phyloP scores from a whole-genome alignment of 768 basidiomycete genomes.

The Hericium rajendrae region DNA sequence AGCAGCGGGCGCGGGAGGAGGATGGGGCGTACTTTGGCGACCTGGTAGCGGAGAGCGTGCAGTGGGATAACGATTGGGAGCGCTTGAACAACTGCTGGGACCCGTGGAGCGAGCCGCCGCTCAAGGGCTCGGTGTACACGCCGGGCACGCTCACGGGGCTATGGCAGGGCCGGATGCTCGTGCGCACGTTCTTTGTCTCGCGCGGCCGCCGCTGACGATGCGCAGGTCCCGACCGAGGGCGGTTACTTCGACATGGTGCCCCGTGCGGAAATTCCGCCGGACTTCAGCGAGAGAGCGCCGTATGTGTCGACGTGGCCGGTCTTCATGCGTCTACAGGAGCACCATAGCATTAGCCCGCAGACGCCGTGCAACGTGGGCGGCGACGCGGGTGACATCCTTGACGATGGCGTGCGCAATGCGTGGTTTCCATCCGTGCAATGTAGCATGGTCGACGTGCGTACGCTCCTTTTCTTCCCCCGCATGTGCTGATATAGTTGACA shows the following conservation, averaged over 20 bases:
- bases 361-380: slow-evolving; percentile 20
- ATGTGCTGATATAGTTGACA: background rate
- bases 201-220: slow-evolving; percentile 1
- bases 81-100: slow-evolving; percentile 39
- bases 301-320: slow-evolving; percentile 38
- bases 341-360: slow-evolving; percentile 36
- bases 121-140: slow-evolving; percentile 30
- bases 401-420: slow-evolving; percentile 32
- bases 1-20: slow-evolving; percentile 18
- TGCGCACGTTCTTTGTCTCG: slow-evolving; percentile 22
- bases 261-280: slow-evolving; percentile 15
- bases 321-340: slow-evolving; percentile 52
- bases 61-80: slow-evolving; percentile 52
- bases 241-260: slow-evolving; percentile 22
- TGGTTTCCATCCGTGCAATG: slow-evolving; percentile 26
- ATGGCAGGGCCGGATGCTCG: slow-evolving; percentile 57
- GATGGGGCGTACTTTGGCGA: slow-evolving; percentile 13
- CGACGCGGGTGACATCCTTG: slow-evolving; percentile 9
- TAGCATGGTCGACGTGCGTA: slow-evolving; percentile 20
- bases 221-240: slow-evolving; percentile 25
- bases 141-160: slow-evolving; percentile 44
- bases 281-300: slow-evolving; percentile 21
- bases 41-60: slow-evolving; percentile 27
- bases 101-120: slow-evolving; percentile 22
- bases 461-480: background rate